These are phyloP conservation scores for Lyophyllum semitale DNA, from an alignment of 768 basidiomycete genomes.

Conservation along the genomic window DNA sequence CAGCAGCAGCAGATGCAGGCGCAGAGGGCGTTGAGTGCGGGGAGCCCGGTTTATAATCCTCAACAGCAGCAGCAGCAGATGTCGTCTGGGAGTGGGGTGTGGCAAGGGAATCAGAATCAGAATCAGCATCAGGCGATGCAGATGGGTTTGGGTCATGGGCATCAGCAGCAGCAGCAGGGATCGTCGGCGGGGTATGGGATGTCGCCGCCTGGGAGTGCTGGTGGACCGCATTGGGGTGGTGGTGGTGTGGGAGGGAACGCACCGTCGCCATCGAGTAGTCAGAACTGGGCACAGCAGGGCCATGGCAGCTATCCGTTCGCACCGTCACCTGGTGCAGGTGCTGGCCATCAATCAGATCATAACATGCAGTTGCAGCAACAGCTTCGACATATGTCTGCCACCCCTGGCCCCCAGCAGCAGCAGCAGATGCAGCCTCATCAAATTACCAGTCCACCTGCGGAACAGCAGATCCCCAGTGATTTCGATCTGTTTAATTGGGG, in stretches of 20 bases:
- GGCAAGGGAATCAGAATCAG: conserved; percentile 27
- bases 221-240: conserved; percentile 28
- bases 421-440: conserved; percentile 33
- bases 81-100: conserved; percentile 11
- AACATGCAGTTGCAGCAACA: conserved; percentile 32
- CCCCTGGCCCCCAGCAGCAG: conserved; percentile 47
- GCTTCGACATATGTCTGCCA: conserved; percentile 52
- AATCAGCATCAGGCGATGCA: conserved; percentile 29
- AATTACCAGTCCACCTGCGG: conserved; percentile 27
- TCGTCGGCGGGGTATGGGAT: conserved; percentile 34
- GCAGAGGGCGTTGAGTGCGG: conserved; percentile 35
- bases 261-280: conserved; percentile 34
- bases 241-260: conserved; percentile 20
- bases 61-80: conserved; percentile 23
- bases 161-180: conserved; percentile 22
- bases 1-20: conserved; percentile 39
- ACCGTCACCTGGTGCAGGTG: conserved; percentile 32
- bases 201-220: conserved; percentile 43
- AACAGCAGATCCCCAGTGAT: conserved; percentile 46
- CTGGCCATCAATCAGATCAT: conserved; percentile 30
- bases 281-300: conserved; percentile 26
- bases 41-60: conserved; percentile 37
- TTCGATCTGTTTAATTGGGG: conserved; percentile 65
- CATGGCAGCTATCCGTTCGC: conserved; percentile 40
- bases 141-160: conserved; percentile 25